Percentiles rank a stretch among this genome's conserved stretches.
phyloP scores from a whole-genome alignment of 129 eudicot species.

The Ambrosia trifida region DNA sequence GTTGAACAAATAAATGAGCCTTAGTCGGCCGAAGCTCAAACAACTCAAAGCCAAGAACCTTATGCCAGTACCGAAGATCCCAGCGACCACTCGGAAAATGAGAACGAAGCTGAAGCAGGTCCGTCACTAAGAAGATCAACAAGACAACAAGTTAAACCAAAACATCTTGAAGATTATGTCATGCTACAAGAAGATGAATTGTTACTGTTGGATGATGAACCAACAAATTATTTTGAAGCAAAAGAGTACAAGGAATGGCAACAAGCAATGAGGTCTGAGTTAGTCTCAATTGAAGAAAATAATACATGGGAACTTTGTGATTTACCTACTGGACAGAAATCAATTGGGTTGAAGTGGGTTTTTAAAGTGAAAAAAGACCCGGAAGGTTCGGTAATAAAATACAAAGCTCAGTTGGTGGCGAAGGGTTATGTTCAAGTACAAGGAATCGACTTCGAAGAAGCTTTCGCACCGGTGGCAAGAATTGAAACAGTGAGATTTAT shows the following conservation, averaged over 20 bases:
- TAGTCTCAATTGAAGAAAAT: background rate
- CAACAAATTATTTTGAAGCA: background rate
- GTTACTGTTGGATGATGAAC: background rate
- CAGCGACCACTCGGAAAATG: too few relatives aligned
- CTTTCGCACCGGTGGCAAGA: background rate
- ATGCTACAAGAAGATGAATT: background rate
- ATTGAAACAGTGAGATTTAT: background rate
- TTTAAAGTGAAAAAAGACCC: background rate
- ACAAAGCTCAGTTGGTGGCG: background rate
- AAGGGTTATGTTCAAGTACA: background rate
- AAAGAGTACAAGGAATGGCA: background rate
- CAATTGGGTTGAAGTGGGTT: background rate
- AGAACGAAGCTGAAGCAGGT: too few relatives aligned
- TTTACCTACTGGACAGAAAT: background rate
- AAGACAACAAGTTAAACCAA: background rate
- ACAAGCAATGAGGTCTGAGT: background rate
- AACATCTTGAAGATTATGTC: background rate
- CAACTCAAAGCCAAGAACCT: background rate
- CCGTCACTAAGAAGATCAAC: background rate
- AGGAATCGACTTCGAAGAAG: background rate
- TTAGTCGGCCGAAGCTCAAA: too few relatives aligned
- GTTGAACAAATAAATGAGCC: too few relatives aligned
- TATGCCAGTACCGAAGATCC: too few relatives aligned
- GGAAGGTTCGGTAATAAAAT: background rate
- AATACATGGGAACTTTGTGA: background rate